Evolutionary conservation across 352 stramenopile species (phyloP).

Genomic region (Phytophthora litchii): DNA sequence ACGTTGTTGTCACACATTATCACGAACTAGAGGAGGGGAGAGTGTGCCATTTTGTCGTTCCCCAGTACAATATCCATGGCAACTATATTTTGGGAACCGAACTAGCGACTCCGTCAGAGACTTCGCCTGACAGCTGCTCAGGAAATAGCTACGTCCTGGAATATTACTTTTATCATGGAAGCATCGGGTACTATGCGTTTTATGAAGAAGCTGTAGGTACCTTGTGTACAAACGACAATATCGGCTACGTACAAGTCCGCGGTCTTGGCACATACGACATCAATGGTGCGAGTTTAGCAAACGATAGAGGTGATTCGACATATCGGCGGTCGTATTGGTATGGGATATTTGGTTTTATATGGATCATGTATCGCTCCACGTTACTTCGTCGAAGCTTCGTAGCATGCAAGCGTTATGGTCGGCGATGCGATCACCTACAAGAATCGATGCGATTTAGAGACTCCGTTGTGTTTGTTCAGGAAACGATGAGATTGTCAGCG

Average conservation of each 20-base stretch:
- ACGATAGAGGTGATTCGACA: conserved; percentile 16
- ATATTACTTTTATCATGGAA: conserved; percentile 39
- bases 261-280: conserved; percentile 35
- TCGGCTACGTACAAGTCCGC: conserved; percentile 32
- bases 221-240: conserved; percentile 29
- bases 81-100: conserved; percentile 24
- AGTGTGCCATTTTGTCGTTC: conserved; percentile 38
- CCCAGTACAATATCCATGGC: conserved; percentile 38
- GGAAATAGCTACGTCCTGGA: conserved; percentile 31
- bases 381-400: conserved; percentile 31
- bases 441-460: conserved; percentile 29
- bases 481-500: conserved; percentile 32
- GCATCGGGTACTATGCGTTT: conserved; percentile 34
- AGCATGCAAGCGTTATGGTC: conserved; percentile 24
- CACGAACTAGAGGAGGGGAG: conserved; percentile 15
- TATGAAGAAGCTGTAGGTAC: conserved; percentile 38
- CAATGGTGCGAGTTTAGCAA: conserved; percentile 26
- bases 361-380: conserved; percentile 31
- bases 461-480: conserved; percentile 30
- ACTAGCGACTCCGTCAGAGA: background rate
- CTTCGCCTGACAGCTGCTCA: conserved; percentile 12
- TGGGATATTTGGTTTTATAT: conserved; percentile 24
- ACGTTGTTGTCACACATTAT: conserved; percentile 33
- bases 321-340: conserved; percentile 37
- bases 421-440: conserved; percentile 22